Percentiles rank a stretch among this genome's conserved stretches.
phyloP scores from a whole-genome alignment of 148 eudicot genomes.

The Heliosperma pusillum region DNA sequence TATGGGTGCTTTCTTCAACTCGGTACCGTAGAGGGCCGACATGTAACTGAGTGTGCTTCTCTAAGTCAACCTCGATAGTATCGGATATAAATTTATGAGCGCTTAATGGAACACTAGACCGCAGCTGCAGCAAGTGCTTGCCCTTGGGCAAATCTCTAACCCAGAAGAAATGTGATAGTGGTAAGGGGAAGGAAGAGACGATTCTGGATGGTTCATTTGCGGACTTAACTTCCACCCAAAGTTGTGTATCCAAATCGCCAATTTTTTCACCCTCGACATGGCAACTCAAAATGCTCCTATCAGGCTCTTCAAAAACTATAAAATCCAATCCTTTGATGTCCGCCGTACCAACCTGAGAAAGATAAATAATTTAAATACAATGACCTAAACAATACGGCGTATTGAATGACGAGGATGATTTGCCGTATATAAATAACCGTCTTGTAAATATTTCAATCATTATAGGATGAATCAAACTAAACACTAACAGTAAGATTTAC shows the following conservation, averaged over 20 bases:
- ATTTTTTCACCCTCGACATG: conserved; percentile 65
- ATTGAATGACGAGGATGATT: background rate
- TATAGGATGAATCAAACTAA: background rate
- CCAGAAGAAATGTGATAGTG: conserved; percentile 89
- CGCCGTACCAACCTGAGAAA: conserved; percentile 59
- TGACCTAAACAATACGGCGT: background rate
- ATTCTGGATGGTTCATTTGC: conserved; percentile 69
- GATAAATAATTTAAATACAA: background rate
- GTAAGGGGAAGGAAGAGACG: conserved; percentile 70
- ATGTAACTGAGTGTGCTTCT: conserved; percentile 55
- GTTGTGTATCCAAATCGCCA: conserved; percentile 61
- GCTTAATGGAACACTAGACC: conserved; percentile 54
- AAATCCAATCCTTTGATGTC: conserved; percentile 76
- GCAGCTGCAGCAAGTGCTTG: conserved; percentile 77
- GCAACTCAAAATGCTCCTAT: conserved; percentile 76
- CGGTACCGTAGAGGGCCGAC: conserved; percentile 73
- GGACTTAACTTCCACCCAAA: conserved; percentile 81
- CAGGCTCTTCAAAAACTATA: conserved; percentile 85
- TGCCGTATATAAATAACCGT: background rate
- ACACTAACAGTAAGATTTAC: background rate
- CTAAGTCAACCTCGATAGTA: conserved; percentile 79
- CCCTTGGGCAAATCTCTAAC: conserved; percentile 83
- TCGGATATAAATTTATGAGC: conserved; percentile 75
- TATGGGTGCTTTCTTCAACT: conserved; percentile 61
- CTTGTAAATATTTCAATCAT: background rate